Evolutionary conservation across 106 monocot genomes (phyloP).

Genomic region (Vanilla planifolia): DNA sequence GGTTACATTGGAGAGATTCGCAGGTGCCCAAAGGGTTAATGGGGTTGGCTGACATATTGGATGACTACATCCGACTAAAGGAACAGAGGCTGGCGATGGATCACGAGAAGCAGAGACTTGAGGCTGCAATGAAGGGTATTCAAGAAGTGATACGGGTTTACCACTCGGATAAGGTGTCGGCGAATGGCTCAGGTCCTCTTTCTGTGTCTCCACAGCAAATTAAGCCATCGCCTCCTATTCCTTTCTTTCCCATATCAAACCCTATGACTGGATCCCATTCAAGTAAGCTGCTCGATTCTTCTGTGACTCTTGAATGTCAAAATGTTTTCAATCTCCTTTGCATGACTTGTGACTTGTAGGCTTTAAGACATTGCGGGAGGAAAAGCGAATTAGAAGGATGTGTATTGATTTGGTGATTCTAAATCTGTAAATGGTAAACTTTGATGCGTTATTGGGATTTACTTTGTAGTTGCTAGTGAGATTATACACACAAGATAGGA

Average conservation of each 20-base stretch:
- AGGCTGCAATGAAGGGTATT: constrained; percentile 42
- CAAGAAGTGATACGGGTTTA: constrained; percentile 45
- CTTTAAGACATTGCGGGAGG: too few species aligned
- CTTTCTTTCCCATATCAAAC: constrained; percentile 5
- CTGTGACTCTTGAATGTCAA: too few species aligned
- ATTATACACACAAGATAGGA: too few species aligned
- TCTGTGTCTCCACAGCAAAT: constrained; percentile 16
- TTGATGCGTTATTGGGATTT: too few species aligned
- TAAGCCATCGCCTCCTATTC: constrained; percentile 4
- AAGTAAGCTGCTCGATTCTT: constrained; percentile 9
- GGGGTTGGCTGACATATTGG: constrained; percentile 52
- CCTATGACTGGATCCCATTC: constrained; percentile 19
- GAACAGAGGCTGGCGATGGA: constrained; percentile 56
- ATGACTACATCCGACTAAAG: constrained; percentile 73
- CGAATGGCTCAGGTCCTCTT: not conserved
- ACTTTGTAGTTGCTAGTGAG: too few species aligned
- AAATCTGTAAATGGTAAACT: too few species aligned
- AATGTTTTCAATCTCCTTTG: too few species aligned
- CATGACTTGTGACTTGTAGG: too few species aligned
- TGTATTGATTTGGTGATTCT: too few species aligned
- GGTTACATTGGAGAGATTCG: not conserved
- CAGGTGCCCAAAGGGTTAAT: constrained; percentile 58
- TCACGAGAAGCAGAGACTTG: constrained; percentile 49
- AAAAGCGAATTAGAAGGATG: too few species aligned
- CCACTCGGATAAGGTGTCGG: not conserved